Base-by-base conservation (phyloP, 2,329 filamentous ascomycete genomes). In the Alternaria tenuissima region DNA sequence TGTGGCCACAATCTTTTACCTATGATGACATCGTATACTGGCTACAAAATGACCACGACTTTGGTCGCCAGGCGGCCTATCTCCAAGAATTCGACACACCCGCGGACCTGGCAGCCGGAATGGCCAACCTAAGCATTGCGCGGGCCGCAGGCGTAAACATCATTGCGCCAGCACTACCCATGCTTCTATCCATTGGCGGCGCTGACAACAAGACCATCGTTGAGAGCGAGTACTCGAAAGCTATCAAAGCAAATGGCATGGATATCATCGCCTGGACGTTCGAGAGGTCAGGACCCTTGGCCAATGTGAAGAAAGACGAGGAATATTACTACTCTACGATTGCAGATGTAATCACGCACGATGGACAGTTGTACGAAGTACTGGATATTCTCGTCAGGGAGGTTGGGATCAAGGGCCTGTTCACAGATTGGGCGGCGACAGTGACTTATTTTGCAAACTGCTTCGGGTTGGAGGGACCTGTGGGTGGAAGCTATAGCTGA, bases 391-490 rank as follows among this genome's bases (percentile, higher is more conserved):
- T 91, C 59, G 84, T 80, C 3, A 81, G 83, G 60, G 77, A 90
- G 68, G 84, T 90, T 20, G 85, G 86, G 0, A 84, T 89, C n/a
- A 75, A 79, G 20, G 87, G 83, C 3, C 80, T 91, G 55, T 91
- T 91, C 67, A 85, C 84, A 4, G 89, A 91, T 74, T 91, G 89
- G 89, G 83, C 84, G 22, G 84, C 86, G 5, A 89, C 88, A 0
- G 83, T 86, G 7, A 89, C 87, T 0, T 91, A 88, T 65, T 91
- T 89, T 75, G 89, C 88, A 63, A 91, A 90, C 69, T 91, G 88
- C 76, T 87, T 91, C 62, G 83, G 78, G 1, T 57, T 76, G n/a
- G 60, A 65, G 53, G 64, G 70, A 2, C 67, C 62, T 0, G 43
- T 61, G 20, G 64, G 62, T 18, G 62, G 64, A 7, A 67, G 62